Evolutionary conservation across 1,284 basidiomycete species (phyloP).

Genomic region (Fomitopsis pinicola): DNA sequence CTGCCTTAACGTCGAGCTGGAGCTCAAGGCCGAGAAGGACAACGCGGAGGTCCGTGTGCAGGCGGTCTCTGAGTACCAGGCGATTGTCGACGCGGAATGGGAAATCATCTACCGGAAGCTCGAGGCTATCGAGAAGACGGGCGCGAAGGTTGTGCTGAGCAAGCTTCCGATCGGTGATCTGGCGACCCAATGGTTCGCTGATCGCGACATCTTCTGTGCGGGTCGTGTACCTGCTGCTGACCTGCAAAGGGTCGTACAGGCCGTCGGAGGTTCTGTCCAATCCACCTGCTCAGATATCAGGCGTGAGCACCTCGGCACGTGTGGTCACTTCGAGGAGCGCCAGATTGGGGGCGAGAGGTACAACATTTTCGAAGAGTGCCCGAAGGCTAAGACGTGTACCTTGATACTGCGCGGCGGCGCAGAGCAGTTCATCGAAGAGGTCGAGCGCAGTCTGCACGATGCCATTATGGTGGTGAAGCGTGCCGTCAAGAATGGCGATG

Average conservation of each 20-base stretch:
- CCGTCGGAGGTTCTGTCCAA: constrained; percentile 93
- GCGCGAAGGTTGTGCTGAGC: constrained; percentile 96
- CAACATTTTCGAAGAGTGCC: constrained; percentile 94
- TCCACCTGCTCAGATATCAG: constrained; percentile 94
- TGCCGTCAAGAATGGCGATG: constrained; percentile 91
- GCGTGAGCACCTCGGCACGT: constrained; percentile 88
- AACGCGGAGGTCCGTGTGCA: constrained; percentile 98
- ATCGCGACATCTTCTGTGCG: constrained; percentile 98
- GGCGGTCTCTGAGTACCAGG: constrained; percentile 96
- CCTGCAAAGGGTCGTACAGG: constrained; percentile 92
- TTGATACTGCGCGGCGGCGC: constrained; percentile 93
- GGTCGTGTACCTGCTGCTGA: constrained; percentile 92
- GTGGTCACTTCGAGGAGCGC: constrained; percentile 88
- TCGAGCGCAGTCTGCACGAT: constrained; percentile 96
- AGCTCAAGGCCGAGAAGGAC: constrained; percentile 99
- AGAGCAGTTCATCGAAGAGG: constrained; percentile 99
- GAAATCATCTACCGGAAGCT: constrained; percentile 99
- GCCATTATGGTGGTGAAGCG: constrained; percentile 99
- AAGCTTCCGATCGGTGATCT: constrained; percentile 98
- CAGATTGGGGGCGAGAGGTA: constrained; percentile 98
- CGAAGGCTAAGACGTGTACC: constrained; percentile 98
- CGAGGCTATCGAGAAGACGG: constrained; percentile 93
- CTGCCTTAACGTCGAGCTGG: constrained; percentile 96
- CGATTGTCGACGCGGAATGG: constrained; percentile 99
- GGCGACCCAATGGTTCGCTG: constrained; percentile 99